Base-by-base conservation (phyloP, 192 early-diverging fungal genomes). In the Funneliformis mosseae region DNA sequence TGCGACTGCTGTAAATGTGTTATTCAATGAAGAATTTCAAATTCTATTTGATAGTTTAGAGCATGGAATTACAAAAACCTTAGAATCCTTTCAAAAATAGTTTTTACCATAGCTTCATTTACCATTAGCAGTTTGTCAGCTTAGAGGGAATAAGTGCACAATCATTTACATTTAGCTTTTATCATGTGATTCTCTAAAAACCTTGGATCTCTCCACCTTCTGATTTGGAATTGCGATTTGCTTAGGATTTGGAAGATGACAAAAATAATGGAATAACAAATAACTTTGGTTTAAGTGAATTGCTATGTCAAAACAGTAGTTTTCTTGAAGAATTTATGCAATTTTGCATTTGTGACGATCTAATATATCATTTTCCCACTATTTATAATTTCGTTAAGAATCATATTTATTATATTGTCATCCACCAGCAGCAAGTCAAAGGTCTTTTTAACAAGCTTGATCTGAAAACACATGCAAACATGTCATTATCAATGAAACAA, bases 31-130 rank as follows among this genome's bases (percentile, higher is more conserved):
- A 50, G 48, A n/a, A n/a, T n/a, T n/a, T n/a, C n/a, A n/a, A n/a
- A n/a, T n/a, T n/a, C n/a, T n/a, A n/a, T n/a, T n/a, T n/a, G n/a
- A n/a, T n/a, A 50, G 14, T 50, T 50, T 50, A 14, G 16, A 64
- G 28, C 63, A 5, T 33, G 23, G 63, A 28, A 28, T 28, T 64
- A 23, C 25, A 14, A 64, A 33, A 21, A 9, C 23, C 12, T 25
- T 64, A 28, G 63, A 64, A 33, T 28, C 48, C 4, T 50, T 64
- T 64, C 63, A 64, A 64, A 64, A 64, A 64, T 64, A 8, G 63
- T 25, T n/a, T n/a, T n/a, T n/a, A n/a, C n/a, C n/a, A n/a, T n/a
- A n/a, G n/a, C n/a, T n/a, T n/a, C n/a, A n/a, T n/a, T n/a, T n/a
- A n/a, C n/a, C n/a, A n/a, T n/a, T n/a, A n/a, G n/a, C 28, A 10